A percentile compares a stretch with the other conserved stretches of the same genome.
phyloP scores from a whole-genome alignment of 805 yeast species.

The Yamadazyma takamatsuzukensis region DNA sequence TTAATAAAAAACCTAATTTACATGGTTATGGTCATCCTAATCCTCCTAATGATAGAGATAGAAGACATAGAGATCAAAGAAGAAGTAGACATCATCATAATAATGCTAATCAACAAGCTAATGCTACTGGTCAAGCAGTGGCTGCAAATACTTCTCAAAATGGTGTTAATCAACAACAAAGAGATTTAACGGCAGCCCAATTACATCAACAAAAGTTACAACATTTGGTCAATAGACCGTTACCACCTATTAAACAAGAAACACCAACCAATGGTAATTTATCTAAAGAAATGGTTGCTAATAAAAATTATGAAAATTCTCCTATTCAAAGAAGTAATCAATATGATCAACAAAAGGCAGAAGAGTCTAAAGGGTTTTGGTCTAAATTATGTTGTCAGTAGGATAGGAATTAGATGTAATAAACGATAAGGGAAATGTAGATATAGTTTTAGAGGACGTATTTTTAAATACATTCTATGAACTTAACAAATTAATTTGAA shows the following conservation, averaged over 20 bases:
- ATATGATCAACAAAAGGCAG: conserved; percentile 40
- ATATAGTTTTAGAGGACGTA: too few relatives aligned
- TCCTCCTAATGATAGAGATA: conserved; percentile 53
- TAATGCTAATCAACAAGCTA: conserved; percentile 7
- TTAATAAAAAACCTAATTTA: conserved; percentile 86
- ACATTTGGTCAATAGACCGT: conserved; percentile 45
- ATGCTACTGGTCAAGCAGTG: conserved; percentile 2
- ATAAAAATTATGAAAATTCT: conserved; percentile 19
- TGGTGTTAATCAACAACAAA: conserved; percentile 19
- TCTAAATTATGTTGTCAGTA: conserved; percentile 41
- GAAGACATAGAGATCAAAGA: conserved; percentile 46
- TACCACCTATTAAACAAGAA: conserved; percentile 47
- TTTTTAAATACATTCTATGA: too few relatives aligned
- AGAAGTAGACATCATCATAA: conserved; percentile 38
- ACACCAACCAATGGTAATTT: conserved; percentile 2
- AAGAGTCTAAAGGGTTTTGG: conserved; percentile 40
- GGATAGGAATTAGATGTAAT: too few relatives aligned
- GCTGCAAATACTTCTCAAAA: too few relatives aligned
- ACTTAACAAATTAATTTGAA: too few relatives aligned
- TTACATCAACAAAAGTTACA: conserved; percentile 47
- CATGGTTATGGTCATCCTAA: conserved; percentile 97
- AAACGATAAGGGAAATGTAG: too few relatives aligned
- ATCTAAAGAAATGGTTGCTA: conserved; percentile 6
- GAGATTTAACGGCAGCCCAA: conserved; percentile 43
- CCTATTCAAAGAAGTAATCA: conserved; percentile 18